Conservation (phyloP, 306 rosid genomes). For the Ceratonia siliqua region DNA sequence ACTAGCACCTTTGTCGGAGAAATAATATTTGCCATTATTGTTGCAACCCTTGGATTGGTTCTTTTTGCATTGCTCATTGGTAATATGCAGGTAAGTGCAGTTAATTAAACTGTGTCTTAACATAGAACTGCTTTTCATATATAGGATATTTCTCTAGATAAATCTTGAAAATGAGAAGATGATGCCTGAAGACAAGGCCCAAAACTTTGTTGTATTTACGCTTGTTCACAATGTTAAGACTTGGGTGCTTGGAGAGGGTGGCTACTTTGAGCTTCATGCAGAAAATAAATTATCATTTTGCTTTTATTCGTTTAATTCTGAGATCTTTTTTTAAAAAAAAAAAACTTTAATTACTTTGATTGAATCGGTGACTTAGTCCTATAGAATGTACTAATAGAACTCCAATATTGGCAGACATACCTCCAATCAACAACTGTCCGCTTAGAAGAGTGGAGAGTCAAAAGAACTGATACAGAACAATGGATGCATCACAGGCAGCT, state of each 20-base stretch:
- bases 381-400: background rate
- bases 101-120: background rate
- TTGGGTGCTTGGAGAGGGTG: background rate
- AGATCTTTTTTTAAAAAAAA: background rate
- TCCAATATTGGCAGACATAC: slow-evolving; percentile 57
- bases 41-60: slow-evolving; percentile 82
- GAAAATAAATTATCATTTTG: background rate
- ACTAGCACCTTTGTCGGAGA: slow-evolving; percentile 92
- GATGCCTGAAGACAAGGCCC: background rate
- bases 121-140: background rate
- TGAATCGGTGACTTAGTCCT: background rate
- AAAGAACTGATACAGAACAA: slow-evolving; percentile 86
- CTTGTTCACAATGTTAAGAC: background rate
- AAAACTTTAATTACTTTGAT: background rate
- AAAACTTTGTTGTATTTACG: background rate
- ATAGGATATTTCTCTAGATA: background rate
- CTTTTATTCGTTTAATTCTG: background rate
- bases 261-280: background rate
- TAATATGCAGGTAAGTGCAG: slow-evolving; percentile 81
- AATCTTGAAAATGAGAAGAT: background rate
- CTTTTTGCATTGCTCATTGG: slow-evolving; percentile 91
- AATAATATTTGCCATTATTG: slow-evolving; percentile 72
- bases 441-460: slow-evolving; percentile 93
- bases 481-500: slow-evolving; percentile 98
- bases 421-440: slow-evolving; percentile 86